These are phyloP conservation scores for Cystoisospora suis DNA, from an alignment of 169 alveolate species.

Conservation along the genomic window DNA sequence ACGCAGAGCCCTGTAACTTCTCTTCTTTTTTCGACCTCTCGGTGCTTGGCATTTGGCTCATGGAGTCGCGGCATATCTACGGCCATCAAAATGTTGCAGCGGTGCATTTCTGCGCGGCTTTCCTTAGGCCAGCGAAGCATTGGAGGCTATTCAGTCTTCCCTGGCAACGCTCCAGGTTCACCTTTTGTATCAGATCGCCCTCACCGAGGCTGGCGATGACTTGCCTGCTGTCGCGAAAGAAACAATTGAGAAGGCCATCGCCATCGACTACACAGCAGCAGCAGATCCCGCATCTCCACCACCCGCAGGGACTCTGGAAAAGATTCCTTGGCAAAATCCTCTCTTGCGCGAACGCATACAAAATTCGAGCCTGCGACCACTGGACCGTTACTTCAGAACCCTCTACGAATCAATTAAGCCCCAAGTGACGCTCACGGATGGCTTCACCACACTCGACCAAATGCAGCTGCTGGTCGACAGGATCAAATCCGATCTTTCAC, in stretches of 20 bases:
- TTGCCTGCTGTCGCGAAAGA: constrained; percentile 15
- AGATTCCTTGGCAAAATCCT: background rate
- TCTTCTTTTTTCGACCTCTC: no score
- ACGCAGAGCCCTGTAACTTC: no score
- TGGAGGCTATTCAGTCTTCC: constrained; percentile 14
- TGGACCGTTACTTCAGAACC: background rate
- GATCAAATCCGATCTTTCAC: background rate
- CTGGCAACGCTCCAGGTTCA: background rate
- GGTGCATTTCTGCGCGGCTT: no score
- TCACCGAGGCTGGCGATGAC: constrained; percentile 1
- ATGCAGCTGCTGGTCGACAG: constrained; percentile 24
- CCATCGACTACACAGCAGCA: background rate
- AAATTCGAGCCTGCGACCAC: background rate
- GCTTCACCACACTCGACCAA: background rate
- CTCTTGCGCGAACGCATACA: background rate
- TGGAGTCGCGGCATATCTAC: no score
- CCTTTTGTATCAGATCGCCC: background rate
- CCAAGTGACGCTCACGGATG: background rate
- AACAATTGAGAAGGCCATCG: background rate
- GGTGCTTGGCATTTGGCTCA: no score
- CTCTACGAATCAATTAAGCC: constrained; percentile 15
- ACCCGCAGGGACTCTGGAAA: background rate
- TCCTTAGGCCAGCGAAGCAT: constrained; percentile 26
- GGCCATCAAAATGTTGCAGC: no score
- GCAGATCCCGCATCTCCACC: background rate